Percentiles rank a stretch among this genome's conserved stretches.
Evolutionary conservation across 2,329 filamentous ascomycete species (phyloP).

Genomic region (Sclerotinia nivalis): DNA sequence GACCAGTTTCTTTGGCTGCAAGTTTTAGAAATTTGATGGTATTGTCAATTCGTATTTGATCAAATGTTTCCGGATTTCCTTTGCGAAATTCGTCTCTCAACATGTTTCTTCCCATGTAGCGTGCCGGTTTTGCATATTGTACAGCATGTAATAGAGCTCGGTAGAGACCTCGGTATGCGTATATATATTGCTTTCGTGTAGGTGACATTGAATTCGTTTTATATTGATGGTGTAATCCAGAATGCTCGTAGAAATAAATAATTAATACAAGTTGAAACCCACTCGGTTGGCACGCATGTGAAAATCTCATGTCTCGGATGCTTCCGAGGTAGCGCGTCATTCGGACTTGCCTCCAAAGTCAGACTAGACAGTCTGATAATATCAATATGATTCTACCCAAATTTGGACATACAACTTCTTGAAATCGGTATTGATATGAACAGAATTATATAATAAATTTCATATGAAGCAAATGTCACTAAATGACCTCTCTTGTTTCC

Average conservation of each 20-base stretch:
- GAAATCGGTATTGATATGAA: not conserved
- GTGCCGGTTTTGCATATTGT: slow-evolving; percentile 68
- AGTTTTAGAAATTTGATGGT: slow-evolving; percentile 71
- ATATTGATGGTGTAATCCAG: not conserved
- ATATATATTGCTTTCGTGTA: slow-evolving; percentile 49
- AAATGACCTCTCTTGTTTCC: slow-evolving; percentile 64
- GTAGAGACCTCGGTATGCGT: slow-evolving; percentile 71
- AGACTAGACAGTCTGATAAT: slow-evolving; percentile 3
- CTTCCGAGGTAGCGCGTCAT: slow-evolving; percentile 27
- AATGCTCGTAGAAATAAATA: not conserved
- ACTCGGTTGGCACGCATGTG: slow-evolving; percentile 21
- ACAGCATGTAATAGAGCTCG: slow-evolving; percentile 68
- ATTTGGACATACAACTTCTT: slow-evolving; percentile 11
- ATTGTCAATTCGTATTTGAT: slow-evolving; percentile 56
- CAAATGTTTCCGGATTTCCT: slow-evolving; percentile 48
- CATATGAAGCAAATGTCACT: slow-evolving; percentile 33
- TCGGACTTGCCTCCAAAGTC: slow-evolving; percentile 15
- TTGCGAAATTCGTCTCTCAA: slow-evolving; percentile 60
- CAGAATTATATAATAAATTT: not conserved
- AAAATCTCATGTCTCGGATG: slow-evolving; percentile 21
- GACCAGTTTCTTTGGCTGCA: slow-evolving; percentile 61
- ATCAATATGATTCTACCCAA: not conserved
- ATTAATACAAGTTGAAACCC: not conserved
- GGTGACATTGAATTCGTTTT: not conserved
- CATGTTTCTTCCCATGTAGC: slow-evolving; percentile 61